Conservation (phyloP, 306 rosid species). For the Acacia melanoxylon region DNA sequence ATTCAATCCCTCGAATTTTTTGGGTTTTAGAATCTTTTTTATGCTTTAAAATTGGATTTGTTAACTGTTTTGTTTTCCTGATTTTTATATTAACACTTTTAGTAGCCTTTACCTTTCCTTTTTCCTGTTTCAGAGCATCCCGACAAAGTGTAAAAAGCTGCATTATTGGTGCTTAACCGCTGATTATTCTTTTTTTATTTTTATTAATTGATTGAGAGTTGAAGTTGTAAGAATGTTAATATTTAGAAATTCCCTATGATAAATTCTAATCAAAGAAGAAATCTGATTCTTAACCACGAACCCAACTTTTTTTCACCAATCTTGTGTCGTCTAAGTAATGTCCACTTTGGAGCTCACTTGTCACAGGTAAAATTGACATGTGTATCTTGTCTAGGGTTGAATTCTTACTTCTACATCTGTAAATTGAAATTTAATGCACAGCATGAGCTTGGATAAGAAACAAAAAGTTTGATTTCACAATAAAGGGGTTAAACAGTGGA, state of each 20-base stretch:
- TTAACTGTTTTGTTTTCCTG: neutral
- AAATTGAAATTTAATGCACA: neutral
- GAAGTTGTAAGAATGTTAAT: neutral
- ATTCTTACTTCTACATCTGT: neutral
- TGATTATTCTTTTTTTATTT: neutral
- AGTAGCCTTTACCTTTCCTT: neutral
- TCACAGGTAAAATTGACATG: neutral
- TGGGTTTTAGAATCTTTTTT: neutral
- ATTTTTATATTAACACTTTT: conserved; percentile 1
- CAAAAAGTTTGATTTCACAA: neutral
- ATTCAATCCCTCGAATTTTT: neutral
- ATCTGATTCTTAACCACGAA: neutral
- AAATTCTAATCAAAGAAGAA: neutral
- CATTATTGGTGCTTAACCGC: neutral
- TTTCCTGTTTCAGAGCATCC: conserved; percentile 12
- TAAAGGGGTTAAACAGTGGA: neutral
- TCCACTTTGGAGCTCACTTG: neutral
- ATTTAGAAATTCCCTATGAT: neutral
- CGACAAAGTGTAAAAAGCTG: conserved; percentile 23
- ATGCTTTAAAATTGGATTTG: neutral
- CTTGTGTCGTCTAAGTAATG: neutral
- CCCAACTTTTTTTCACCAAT: neutral
- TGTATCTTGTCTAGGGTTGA: neutral
- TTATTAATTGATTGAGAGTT: neutral
- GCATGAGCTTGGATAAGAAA: neutral